A percentile compares a stretch with the other conserved stretches of the same genome.
Conservation (phyloP, 306 rosid species). For the Cotoneaster glaucophyllus region DNA sequence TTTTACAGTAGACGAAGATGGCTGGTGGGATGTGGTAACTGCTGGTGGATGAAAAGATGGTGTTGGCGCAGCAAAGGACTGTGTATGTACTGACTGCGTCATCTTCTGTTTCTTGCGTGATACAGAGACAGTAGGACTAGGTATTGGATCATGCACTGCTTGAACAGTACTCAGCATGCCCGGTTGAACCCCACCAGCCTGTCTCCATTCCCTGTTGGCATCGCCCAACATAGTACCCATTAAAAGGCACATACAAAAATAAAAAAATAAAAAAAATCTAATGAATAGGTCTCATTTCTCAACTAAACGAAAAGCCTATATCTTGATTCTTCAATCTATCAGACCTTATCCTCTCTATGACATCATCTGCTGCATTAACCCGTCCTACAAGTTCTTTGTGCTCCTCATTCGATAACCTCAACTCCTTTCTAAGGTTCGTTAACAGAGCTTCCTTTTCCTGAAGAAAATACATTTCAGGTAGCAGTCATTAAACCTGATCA, state of each 20-base stretch:
- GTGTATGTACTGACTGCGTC: constrained; percentile 55
- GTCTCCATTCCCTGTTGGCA: constrained; percentile 84
- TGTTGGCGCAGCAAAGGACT: constrained; percentile 74
- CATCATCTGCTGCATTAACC: constrained; percentile 91
- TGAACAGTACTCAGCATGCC: constrained; percentile 51
- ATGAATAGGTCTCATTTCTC: background rate
- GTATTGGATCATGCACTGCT: constrained; percentile 64
- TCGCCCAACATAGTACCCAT: constrained; percentile 16
- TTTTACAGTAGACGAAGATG: constrained; percentile 72
- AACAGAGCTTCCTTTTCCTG: constrained; percentile 94
- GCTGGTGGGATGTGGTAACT: constrained; percentile 63
- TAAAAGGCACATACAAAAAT: constrained; percentile 26
- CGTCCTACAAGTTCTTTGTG: constrained; percentile 87
- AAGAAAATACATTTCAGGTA: constrained; percentile 44
- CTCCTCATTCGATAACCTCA: constrained; percentile 89
- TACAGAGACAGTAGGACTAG: constrained; percentile 82
- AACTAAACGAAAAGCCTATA: constrained; percentile 3
- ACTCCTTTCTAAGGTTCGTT: constrained; percentile 87
- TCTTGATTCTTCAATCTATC: constrained; percentile 13
- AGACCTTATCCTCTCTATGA: constrained; percentile 76
- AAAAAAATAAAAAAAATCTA: background rate
- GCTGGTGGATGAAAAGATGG: constrained; percentile 64
- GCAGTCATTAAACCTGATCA: constrained; percentile 50
- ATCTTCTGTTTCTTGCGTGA: constrained; percentile 85
- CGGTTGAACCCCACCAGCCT: constrained; percentile 69